Evolutionary conservation across 768 basidiomycete genomes (phyloP), one percentile per base, ranked within the genome.

Genomic region (Trametes villosa): DNA sequence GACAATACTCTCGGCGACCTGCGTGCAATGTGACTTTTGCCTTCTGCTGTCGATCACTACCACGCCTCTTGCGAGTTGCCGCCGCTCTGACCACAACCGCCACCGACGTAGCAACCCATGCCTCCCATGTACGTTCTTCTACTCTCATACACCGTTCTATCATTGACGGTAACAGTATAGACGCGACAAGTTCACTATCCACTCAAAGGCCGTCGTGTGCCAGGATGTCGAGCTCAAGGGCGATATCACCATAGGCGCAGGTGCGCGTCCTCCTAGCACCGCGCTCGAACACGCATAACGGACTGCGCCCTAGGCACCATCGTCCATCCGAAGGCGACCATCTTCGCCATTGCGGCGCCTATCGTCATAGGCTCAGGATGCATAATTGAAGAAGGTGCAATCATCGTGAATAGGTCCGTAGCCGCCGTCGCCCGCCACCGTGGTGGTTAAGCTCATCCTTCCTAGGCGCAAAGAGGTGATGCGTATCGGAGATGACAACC

Each of bases 161-260:
- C 20, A 18, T 22, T 62, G 31, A 62, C 54, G 9, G 5, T 15
- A 9, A 13, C 38, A 22, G 34, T 33, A 2, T 69, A 94, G 92
- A 74, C 89, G 90, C 65, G 91, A 94, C 78, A 92, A 91, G 71
- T 89, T 92, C 69, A 90, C 88, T 7, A 92, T 97, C 45, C 93
- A 96, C 65, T 91, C 94, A 2, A 93, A 88, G 71, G 91, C 94
- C 7, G 83, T 96, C 48, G 90, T 98, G 29, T 94, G 92, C 71
- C 91, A 94, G 70, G 95, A 97, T 77, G 92, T 93, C 30, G 95
- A 98, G 63, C 81, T 98, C 67, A 92, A 93, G 71, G 96, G 97
- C 51, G 91, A 95, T 68, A 91, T 96, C 54, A 96, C 94, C 20
- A 90, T 99, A 58, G 95, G 94, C 27, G 81, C 91, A 71, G 91